These are phyloP conservation scores for Thalassiosira hispida DNA, from an alignment of 352 stramenopile species.

Conservation along the genomic window DNA sequence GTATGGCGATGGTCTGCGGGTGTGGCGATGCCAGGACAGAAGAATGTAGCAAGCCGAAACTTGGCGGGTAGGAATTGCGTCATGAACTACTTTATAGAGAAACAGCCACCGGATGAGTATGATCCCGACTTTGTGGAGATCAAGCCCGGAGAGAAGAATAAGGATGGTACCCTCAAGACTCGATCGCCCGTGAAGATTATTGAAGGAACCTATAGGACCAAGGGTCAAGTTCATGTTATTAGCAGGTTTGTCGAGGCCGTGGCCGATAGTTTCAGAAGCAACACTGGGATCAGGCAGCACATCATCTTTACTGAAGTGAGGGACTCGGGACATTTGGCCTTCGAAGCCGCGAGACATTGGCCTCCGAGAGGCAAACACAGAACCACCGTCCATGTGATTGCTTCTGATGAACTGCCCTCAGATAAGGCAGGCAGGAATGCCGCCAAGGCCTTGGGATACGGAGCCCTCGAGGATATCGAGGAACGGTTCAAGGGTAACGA, in stretches of 20 bases:
- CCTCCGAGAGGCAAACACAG: conserved; percentile 48
- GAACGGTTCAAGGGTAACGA: conserved; percentile 42
- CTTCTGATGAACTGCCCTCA: conserved; percentile 27
- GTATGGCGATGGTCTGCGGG: conserved; percentile 37
- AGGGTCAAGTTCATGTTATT: conserved; percentile 65
- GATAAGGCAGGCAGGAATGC: conserved; percentile 14
- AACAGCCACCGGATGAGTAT: conserved; percentile 61
- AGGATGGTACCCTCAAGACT: conserved; percentile 25
- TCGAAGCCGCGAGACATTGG: conserved; percentile 60
- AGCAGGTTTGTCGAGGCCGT: conserved; percentile 59
- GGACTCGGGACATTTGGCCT: conserved; percentile 62
- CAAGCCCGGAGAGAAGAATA: conserved; percentile 45
- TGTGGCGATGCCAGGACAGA: conserved; percentile 11
- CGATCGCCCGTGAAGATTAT: conserved; percentile 27
- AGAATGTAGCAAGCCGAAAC: conserved; percentile 21
- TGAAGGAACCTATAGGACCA: conserved; percentile 58
- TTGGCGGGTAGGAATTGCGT: conserved; percentile 57
- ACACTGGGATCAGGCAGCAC: conserved; percentile 56
- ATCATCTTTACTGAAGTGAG: conserved; percentile 55
- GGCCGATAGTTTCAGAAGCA: conserved; percentile 53
- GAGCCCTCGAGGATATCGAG: conserved; percentile 54
- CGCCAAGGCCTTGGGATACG: conserved; percentile 54
- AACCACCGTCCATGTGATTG: conserved; percentile 59
- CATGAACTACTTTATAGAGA: conserved; percentile 70
- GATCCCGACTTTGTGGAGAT: conserved; percentile 59